phyloP scores from a whole-genome alignment of 2,329 filamentous ascomycete genomes.

The Cytospora leucostoma region DNA sequence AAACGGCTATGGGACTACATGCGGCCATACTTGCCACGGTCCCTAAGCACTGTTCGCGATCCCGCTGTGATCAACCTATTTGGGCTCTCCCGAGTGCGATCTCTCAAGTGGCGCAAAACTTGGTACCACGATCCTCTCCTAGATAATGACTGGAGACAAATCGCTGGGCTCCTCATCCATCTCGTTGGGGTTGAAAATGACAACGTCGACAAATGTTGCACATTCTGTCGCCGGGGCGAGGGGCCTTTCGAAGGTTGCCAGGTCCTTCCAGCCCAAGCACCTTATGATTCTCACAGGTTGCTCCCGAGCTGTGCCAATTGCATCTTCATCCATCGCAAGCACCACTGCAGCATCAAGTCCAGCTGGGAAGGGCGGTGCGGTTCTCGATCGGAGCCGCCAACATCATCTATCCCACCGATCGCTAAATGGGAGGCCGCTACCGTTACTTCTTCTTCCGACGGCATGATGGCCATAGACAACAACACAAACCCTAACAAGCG shows the following conservation, averaged over 20 bases:
- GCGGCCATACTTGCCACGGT: conserved; percentile 16
- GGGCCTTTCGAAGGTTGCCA: conserved; percentile 23
- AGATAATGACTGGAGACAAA: conserved; percentile 13
- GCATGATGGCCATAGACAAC: not conserved
- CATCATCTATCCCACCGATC: not conserved
- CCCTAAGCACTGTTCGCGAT: not conserved
- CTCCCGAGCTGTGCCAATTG: conserved; percentile 23
- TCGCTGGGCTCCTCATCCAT: conserved; percentile 23
- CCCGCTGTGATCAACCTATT: not conserved
- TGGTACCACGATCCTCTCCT: conserved; percentile 3
- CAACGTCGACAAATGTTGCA: not conserved
- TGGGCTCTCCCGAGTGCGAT: conserved; percentile 3
- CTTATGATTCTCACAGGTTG: conserved; percentile 2
- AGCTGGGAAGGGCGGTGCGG: conserved; percentile 12
- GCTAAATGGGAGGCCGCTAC: conserved; percentile 14
- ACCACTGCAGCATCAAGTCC: conserved; percentile 19
- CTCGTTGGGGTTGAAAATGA: conserved; percentile 10
- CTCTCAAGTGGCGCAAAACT: conserved; percentile 10
- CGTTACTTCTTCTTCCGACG: not conserved
- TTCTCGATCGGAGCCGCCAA: not conserved
- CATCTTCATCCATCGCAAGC: conserved; percentile 15
- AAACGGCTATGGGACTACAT: conserved; percentile 25
- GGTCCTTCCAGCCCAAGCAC: not conserved
- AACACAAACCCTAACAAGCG: conserved; percentile 8
- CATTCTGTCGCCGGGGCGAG: conserved; percentile 7